Conservation (phyloP, 768 basidiomycete genomes). For the Cytidiella melzeri region DNA sequence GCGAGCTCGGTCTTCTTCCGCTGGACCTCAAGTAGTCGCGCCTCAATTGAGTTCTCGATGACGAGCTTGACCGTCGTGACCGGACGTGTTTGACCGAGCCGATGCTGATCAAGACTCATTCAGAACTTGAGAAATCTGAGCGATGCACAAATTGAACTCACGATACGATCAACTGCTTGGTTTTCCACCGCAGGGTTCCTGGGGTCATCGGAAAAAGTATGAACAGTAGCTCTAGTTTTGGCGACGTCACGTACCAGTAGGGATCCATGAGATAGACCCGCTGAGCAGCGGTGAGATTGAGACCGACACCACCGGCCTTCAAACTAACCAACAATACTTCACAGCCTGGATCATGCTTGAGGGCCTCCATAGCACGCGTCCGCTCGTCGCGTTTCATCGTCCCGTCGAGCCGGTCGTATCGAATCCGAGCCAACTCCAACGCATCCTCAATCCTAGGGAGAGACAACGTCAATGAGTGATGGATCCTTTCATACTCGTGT, state of each 20-base stretch:
- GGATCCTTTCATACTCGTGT: conserved; percentile 5
- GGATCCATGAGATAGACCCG: conserved; percentile 96
- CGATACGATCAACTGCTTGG: conserved; percentile 96
- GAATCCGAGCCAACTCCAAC: conserved; percentile 73
- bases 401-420: conserved; percentile 89
- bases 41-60: conserved; percentile 92
- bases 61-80: conserved; percentile 92
- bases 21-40: conserved; percentile 87
- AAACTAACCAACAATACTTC: conserved; percentile 95
- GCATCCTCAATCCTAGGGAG: conserved; percentile 77
- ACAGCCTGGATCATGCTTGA: conserved; percentile 84
- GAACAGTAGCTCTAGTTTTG: background rate
- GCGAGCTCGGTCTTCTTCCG: conserved; percentile 91
- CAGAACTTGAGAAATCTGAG: no score
- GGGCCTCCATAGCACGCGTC: conserved; percentile 82
- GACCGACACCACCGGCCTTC: conserved; percentile 94
- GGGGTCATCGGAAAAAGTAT: conserved; percentile 8
- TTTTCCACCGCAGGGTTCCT: conserved; percentile 98
- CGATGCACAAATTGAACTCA: conserved; percentile 34
- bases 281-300: conserved; percentile 92
- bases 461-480: conserved; percentile 6
- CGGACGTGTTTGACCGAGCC: conserved; percentile 88
- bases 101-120: conserved; percentile 62
- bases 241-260: conserved; percentile 85
- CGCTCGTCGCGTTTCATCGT: conserved; percentile 98